Base-by-base conservation (phyloP, 768 basidiomycete species). In the Suillus hirtellus region DNA sequence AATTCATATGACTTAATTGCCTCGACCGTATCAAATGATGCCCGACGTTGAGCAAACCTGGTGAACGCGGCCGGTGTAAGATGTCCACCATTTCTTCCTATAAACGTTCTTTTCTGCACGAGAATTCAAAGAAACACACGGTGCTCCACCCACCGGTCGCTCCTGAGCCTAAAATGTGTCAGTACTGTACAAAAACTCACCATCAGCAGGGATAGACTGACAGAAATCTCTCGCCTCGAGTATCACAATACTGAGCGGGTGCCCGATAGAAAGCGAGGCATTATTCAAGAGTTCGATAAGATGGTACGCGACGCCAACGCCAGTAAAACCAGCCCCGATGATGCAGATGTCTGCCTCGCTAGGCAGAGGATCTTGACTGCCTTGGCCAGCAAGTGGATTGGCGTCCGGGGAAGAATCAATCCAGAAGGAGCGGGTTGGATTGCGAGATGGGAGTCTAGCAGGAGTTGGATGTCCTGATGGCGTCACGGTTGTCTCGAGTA, bases 181-280 rank as follows among this genome's bases (percentile, higher is more conserved):
- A 67, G 62, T 38, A 14, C 21, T 7, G 19, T 15, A 61, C 15
- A 44, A 34, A 63, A 8, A 63, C 53, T 14, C 11, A 12, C 21
- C 5, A 21, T 37, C 4, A 44, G 35, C 58, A 47, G 8, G 5
- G 37, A 24, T 24, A 37, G 24, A 80, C 91, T 76, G 27, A 93
- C 94, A 91, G 73, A 95, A 89, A 70, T 93, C 89, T 68, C 95
- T 79, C 4, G 93, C 95, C 70, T 96, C 95, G 10, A 97, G 73
- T 14, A 96, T 78, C 19, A 88, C 85, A 0, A 88, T 80, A 37
- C 77, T 85, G 50, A 84, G 65, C 19, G 79, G 68, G 46, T 66
- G 67, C 38, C 64, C 60, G 43, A 59, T 12, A 21, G 34, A 55
- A 52, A 27, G 43, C 12, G 17, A 19, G 27, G 24, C 8, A 1